Evolutionary conservation across 2,329 filamentous ascomycete genomes (phyloP), one percentile per base, ranked within the genome.

Genomic region (Diplodia intermedia): DNA sequence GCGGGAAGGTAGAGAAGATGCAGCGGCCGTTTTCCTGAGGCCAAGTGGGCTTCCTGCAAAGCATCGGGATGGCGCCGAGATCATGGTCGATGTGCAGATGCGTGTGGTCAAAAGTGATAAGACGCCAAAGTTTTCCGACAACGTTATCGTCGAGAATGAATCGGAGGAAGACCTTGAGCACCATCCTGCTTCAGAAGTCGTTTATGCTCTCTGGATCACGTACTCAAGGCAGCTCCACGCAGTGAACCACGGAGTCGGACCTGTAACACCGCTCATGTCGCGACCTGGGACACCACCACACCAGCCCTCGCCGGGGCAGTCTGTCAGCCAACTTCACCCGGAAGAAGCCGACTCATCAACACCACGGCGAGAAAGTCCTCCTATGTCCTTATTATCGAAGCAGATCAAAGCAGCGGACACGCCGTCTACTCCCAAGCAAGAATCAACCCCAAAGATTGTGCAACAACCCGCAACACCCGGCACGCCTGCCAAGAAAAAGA

Each of bases 71-170:
- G 94, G 95, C 3, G 91, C 91, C 0, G 92, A 95, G 70, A 90
- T 99, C 71, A 94, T 93, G 79, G 92, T 99, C 43, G 95, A 99
- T 77, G 89, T 97, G 36, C 95, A 99, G 79, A 93, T 99, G 91
- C 89, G 95, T 40, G 93, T 99, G 29, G 94, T 98, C 18, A 93
- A 94, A 80, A 97, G 92, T 77, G 93, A 94, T 3, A 84, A 85
- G 66, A 83, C 69, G 20, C 57, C 63, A 36, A 65, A 61, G 5
- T 38, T 88, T 69, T 85, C 86, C 65, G 86, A 90, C 68, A 83
- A 90, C 71, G 86, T 89, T 2, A 86, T 90, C n/a, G 83, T 87
- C 65, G 89, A 93, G 76, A 81, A 84, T 56, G 76, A 81, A 69
- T 76, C 79, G 31, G 68, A 63, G 29, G n/a, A 75, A 82, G 3